Conservation (phyloP, 441 rosid genomes). For the Pelargonium australe region DNA sequence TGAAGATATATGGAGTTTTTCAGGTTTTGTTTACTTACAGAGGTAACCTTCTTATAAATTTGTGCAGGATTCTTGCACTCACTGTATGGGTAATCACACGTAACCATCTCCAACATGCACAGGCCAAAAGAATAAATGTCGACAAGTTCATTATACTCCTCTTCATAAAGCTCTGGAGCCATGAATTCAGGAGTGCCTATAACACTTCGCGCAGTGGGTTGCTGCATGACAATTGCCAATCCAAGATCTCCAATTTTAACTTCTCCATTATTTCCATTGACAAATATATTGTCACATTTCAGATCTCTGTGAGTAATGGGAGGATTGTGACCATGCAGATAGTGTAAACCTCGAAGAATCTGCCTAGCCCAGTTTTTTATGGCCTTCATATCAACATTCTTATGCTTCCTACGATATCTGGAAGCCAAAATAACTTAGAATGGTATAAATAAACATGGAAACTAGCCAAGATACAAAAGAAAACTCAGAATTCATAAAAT, state of each 20-base stretch:
- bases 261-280: conserved; percentile 77
- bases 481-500: neutral
- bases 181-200: conserved; percentile 86
- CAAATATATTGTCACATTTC: conserved; percentile 74
- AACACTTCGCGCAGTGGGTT: conserved; percentile 73
- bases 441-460: conserved; percentile 8
- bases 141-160: conserved; percentile 74
- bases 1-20: neutral
- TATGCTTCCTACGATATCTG: conserved; percentile 69
- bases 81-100: conserved; percentile 67
- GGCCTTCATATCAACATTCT: conserved; percentile 58
- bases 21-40: conserved; percentile 34
- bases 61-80: conserved; percentile 80
- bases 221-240: conserved; percentile 71
- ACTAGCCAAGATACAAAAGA: neutral
- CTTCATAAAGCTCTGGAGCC: conserved; percentile 91
- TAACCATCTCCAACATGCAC: conserved; percentile 82
- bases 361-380: conserved; percentile 80
- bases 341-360: conserved; percentile 64
- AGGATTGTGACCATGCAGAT: conserved; percentile 57
- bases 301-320: conserved; percentile 72
- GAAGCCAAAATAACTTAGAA: conserved; percentile 4
- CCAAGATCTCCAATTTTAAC: conserved; percentile 91
- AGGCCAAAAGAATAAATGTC: conserved; percentile 82
- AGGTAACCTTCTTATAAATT: conserved; percentile 72